These are phyloP conservation scores for Saccharomycopsis babjevae DNA, from an alignment of 805 yeast species.

Conservation along the genomic window DNA sequence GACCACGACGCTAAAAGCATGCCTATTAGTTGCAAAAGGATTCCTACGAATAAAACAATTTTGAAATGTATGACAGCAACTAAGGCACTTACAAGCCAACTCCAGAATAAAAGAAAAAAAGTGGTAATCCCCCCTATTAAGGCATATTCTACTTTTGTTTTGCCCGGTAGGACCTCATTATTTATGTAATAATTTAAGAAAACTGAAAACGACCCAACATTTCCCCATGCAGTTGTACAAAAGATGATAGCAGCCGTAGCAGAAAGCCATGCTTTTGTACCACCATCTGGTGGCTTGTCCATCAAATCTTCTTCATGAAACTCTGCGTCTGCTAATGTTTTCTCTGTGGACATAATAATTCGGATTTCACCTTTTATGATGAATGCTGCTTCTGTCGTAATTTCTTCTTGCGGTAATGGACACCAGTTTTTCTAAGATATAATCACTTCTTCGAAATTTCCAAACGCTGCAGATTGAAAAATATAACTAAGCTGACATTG, in stretches of 20 bases:
- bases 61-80: slow-evolving; percentile 4
- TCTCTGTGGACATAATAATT: not conserved
- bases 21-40: slow-evolving; percentile 34
- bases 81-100: slow-evolving; percentile 7
- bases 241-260: slow-evolving; percentile 32
- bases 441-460: too few species aligned
- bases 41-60: slow-evolving; percentile 27
- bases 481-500: too few species aligned
- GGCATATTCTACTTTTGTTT: slow-evolving; percentile 49
- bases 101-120: slow-evolving; percentile 17
- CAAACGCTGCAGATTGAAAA: too few species aligned
- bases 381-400: too few species aligned
- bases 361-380: slow-evolving; percentile 12
- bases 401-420: too few species aligned
- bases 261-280: slow-evolving; percentile 44
- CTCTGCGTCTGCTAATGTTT: not conserved
- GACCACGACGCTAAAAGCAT: slow-evolving; percentile 44
- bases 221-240: slow-evolving; percentile 63
- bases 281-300: slow-evolving; percentile 49
- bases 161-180: slow-evolving; percentile 41
- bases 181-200: slow-evolving; percentile 49
- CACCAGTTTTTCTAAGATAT: too few species aligned
- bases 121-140: slow-evolving; percentile 60
- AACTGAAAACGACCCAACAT: slow-evolving; percentile 57
- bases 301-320: slow-evolving; percentile 18